These are phyloP conservation scores for Begonia fuchsioides DNA, from an alignment of 306 rosid species.

Conservation along the genomic window DNA sequence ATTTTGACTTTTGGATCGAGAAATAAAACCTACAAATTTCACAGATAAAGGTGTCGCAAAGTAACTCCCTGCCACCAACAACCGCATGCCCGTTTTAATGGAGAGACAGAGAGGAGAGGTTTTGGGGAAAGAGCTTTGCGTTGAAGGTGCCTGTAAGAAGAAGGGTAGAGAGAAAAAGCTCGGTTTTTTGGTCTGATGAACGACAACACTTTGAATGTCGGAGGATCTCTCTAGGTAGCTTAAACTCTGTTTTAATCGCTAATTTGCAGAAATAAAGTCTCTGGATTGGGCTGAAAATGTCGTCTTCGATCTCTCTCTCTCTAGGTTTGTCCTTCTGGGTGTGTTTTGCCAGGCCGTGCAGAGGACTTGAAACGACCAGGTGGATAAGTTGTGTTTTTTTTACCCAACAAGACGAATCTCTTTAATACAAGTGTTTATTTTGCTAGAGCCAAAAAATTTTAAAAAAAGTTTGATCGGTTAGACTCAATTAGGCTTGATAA, in stretches of 20 bases:
- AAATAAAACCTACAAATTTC: slow-evolving; percentile 30
- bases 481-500: too few species aligned
- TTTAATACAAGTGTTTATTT: too few species aligned
- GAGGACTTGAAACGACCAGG: too few species aligned
- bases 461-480: too few species aligned
- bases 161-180: slow-evolving; percentile 14
- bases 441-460: too few species aligned
- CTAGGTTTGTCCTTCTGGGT: slow-evolving; percentile 1
- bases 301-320: slow-evolving; percentile 2
- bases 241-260: too few species aligned
- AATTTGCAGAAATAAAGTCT: too few species aligned
- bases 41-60: slow-evolving; percentile 50
- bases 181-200: background rate
- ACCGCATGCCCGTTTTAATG: slow-evolving; percentile 31
- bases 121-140: slow-evolving; percentile 3
- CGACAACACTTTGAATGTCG: background rate
- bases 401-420: too few species aligned
- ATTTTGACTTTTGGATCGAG: too few species aligned
- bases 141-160: slow-evolving; percentile 14
- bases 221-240: background rate
- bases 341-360: background rate
- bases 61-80: slow-evolving; percentile 25
- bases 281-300: too few species aligned
- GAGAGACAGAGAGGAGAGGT: slow-evolving; percentile 5
- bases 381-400: too few species aligned